phyloP scores from a whole-genome alignment of 2,329 filamentous ascomycete genomes.

The Pseudovirgaria hyperparasitica region DNA sequence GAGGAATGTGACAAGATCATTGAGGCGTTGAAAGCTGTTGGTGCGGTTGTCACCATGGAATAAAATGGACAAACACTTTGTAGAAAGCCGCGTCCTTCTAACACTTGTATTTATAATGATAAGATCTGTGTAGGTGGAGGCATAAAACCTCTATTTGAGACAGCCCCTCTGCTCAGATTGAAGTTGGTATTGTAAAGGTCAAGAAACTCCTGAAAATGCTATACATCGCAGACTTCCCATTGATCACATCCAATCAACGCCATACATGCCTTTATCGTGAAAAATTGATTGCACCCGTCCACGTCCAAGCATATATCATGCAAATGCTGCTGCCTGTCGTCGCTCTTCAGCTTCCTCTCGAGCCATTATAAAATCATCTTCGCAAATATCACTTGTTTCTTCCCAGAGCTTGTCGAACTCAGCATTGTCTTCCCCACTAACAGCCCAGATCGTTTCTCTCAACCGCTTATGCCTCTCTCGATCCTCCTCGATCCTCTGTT shows the following conservation, averaged over 20 bases:
- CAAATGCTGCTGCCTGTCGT: conserved; percentile 32
- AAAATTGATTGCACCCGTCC: not conserved
- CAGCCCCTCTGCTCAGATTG: too few species aligned
- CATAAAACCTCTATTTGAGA: too few species aligned
- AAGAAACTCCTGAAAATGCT: conserved; percentile 2
- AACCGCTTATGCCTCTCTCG: conserved; percentile 85
- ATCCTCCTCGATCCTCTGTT: conserved; percentile 95
- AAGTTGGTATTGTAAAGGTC: too few species aligned
- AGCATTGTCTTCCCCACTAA: conserved; percentile 49
- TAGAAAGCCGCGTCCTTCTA: too few species aligned
- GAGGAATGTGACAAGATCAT: conserved; percentile 99
- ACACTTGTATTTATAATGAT: too few species aligned
- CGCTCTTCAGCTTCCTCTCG: conserved; percentile 58
- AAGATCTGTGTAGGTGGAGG: too few species aligned
- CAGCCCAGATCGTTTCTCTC: conserved; percentile 87
- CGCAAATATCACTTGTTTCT: conserved; percentile 72
- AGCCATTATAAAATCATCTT: conserved; percentile 70
- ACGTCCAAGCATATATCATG: too few species aligned
- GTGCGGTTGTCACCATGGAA: conserved; percentile 83
- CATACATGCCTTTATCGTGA: not conserved
- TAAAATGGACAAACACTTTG: too few species aligned
- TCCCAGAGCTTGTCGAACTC: conserved; percentile 80
- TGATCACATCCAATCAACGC: not conserved
- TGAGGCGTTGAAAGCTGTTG: conserved; percentile 82
- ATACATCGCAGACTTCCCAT: conserved; percentile 1